These are phyloP conservation scores for Apium graveolens DNA, from an alignment of 129 eudicot species.

Conservation along the genomic window DNA sequence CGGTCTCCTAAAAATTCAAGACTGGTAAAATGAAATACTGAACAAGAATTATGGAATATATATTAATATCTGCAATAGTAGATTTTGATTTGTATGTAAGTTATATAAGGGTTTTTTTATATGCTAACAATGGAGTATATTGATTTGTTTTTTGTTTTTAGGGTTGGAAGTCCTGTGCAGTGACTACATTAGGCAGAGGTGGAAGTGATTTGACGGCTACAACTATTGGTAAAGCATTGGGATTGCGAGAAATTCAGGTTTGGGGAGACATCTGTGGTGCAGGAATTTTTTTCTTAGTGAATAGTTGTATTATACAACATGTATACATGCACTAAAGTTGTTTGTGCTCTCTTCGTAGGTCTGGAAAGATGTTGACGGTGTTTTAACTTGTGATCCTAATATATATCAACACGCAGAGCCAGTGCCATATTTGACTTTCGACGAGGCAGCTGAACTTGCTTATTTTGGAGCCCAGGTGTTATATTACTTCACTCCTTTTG, in stretches of 20 bases:
- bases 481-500: constrained; percentile 2
- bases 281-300: not conserved
- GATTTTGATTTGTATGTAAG: not conserved
- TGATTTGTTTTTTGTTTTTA: constrained; percentile 20
- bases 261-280: not conserved
- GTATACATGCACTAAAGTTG: not conserved
- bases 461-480: constrained; percentile 99
- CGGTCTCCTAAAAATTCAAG: not conserved
- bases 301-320: not conserved
- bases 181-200: constrained; percentile 96
- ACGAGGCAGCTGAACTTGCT: constrained; percentile 99
- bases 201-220: constrained; percentile 99
- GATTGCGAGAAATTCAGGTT: constrained; percentile 95
- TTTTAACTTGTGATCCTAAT: constrained; percentile 94
- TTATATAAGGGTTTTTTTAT: not conserved
- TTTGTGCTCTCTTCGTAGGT: constrained; percentile 38
- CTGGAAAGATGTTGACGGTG: constrained; percentile 99
- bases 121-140: constrained; percentile 5
- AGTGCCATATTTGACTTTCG: constrained; percentile 87
- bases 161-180: constrained; percentile 94
- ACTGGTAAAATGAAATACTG: not conserved
- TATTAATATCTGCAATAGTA: not conserved
- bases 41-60: not conserved
- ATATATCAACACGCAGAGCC: constrained; percentile 70
- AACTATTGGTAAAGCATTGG: constrained; percentile 95